Percentiles rank a stretch among this genome's conserved stretches.
These are phyloP conservation scores for Psilocybe subaeruginosa DNA, from an alignment of 768 basidiomycete genomes.

Conservation along the genomic window DNA sequence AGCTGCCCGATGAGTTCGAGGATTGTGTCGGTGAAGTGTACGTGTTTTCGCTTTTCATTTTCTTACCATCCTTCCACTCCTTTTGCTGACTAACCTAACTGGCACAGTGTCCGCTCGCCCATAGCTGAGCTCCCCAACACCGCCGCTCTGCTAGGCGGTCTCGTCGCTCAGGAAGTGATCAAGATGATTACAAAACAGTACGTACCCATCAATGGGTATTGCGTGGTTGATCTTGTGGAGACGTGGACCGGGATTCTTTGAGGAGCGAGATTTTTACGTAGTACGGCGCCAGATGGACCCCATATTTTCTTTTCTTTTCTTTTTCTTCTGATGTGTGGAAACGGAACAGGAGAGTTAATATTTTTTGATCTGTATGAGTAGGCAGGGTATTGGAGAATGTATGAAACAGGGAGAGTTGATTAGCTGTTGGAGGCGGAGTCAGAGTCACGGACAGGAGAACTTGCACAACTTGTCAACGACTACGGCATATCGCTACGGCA, in stretches of 20 bases:
- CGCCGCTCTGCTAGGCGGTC: constrained; percentile 90
- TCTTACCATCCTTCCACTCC: not conserved
- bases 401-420: too few species aligned
- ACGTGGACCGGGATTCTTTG: constrained; percentile 70
- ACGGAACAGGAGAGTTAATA: too few species aligned
- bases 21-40: constrained; percentile 81
- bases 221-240: constrained; percentile 83
- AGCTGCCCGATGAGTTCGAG: constrained; percentile 57
- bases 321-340: too few species aligned
- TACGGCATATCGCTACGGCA: too few species aligned
- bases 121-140: constrained; percentile 90
- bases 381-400: too few species aligned
- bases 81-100: constrained; percentile 2
- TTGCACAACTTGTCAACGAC: too few species aligned
- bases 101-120: constrained; percentile 70
- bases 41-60: constrained; percentile 29
- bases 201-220: constrained; percentile 84
- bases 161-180: constrained; percentile 96
- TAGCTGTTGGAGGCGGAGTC: too few species aligned
- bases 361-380: too few species aligned
- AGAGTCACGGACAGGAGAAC: too few species aligned
- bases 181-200: constrained; percentile 98
- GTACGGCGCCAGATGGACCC: too few species aligned
- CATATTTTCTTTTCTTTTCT: too few species aligned
- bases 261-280: not conserved